Percentiles rank a stretch among this genome's conserved stretches.
These are phyloP conservation scores for Globisporangium cederbergense DNA, from an alignment of 352 stramenopile species.

Conservation along the genomic window DNA sequence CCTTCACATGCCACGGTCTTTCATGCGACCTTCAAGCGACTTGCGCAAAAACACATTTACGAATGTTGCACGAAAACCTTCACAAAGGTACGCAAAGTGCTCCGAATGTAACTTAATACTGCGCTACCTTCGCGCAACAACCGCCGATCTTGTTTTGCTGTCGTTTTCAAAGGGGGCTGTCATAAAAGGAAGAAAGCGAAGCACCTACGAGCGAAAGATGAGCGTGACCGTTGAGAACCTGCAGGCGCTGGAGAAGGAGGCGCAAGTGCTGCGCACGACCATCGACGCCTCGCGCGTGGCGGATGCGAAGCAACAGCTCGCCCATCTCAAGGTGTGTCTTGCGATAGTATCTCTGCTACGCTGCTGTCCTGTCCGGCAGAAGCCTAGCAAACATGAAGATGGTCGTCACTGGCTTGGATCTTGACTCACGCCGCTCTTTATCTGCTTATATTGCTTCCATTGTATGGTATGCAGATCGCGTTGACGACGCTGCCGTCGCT, in stretches of 20 bases:
- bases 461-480: slow-evolving; percentile 51
- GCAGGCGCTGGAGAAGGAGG: slow-evolving; percentile 54
- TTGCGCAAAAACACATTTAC: too few relatives aligned
- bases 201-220: slow-evolving; percentile 13
- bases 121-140: too few relatives aligned
- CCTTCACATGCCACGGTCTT: too few relatives aligned
- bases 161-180: not conserved
- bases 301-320: slow-evolving; percentile 43
- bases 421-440: not conserved
- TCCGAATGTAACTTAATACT: too few relatives aligned
- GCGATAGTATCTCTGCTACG: not conserved
- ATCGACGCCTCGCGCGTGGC: slow-evolving; percentile 45
- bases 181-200: slow-evolving; percentile 12
- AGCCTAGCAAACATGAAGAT: not conserved
- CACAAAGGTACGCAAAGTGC: too few relatives aligned
- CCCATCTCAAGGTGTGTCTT: slow-evolving; percentile 57
- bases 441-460: not conserved
- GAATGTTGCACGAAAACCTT: too few relatives aligned
- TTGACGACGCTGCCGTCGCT: slow-evolving; percentile 83
- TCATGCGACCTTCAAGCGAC: too few relatives aligned
- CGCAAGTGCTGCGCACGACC: slow-evolving; percentile 53
- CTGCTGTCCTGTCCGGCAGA: not conserved
- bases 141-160: slow-evolving; percentile 7
- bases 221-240: slow-evolving; percentile 32
- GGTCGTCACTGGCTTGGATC: not conserved